Base-by-base conservation (phyloP, 2,329 filamentous ascomycete species). In the Ceratocystis alfenasii region DNA sequence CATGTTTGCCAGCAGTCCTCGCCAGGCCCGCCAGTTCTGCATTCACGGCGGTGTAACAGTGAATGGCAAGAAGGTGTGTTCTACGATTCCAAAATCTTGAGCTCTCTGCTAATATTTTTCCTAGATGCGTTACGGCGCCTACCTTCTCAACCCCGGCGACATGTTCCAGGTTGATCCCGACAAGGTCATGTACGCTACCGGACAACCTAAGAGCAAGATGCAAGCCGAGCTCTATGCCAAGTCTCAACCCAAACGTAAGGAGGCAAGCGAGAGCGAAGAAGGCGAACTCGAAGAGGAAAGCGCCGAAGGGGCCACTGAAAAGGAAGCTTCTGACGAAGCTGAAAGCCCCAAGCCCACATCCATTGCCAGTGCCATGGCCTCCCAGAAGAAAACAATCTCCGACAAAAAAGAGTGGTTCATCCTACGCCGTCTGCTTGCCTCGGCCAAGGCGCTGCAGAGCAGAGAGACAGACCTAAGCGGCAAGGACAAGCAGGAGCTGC, bases 141-240 rank as follows among this genome's bases (percentile, higher is more conserved):
- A 99, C 75, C 86, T 91, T 70, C 83, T 99, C 48, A 99, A 99
- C 75, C 95, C 94, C 2, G 94, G 94, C 70, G 94, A 99, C 75
- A 90, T 99, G 85, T 99, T 99, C 81, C 90, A 95, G 74, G 93
- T 99, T 71, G 88, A 96, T 22, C 82, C 89, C 45, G 90, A 96
- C 48, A 85, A 87, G 71, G 94, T 99, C 66, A 81, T 99, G 76
- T 92, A 83, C 72, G 93, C 90, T 44, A 96, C 92, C 0, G 94
- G 94, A 67, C 81, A 83, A 30, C 82, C 83, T 62, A 94, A 91
- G 76, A 75, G 80, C 69, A 64, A 57, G 46, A 30, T 65, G 36
- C 63, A 68, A 55, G 65, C 67, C 30, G 64, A 69, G 64, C 48
- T 69, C n/a, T 57, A 63, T n/a, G 62, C 63, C 53, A 64, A 66